These are phyloP conservation scores for Dendrostoma leiphaemia DNA, from an alignment of 2,329 filamentous ascomycete genomes.

Conservation along the genomic window DNA sequence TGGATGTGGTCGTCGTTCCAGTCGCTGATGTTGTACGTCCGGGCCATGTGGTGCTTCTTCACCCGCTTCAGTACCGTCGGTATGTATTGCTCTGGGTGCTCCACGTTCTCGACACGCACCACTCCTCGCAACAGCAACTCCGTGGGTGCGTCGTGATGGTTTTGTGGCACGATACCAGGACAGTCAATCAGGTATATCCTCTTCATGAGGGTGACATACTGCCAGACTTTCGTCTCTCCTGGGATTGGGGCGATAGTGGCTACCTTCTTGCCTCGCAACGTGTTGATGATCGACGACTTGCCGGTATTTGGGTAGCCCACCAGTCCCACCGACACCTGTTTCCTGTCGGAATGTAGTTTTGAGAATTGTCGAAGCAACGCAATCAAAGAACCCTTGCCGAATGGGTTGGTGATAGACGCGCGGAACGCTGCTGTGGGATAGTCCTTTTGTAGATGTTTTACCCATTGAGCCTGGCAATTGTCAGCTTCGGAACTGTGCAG, in stretches of 20 bases:
- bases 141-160: slow-evolving; percentile 75
- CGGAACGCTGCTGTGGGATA: slow-evolving; percentile 95
- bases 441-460: slow-evolving; percentile 81
- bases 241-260: slow-evolving; percentile 92
- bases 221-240: slow-evolving; percentile 97
- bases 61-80: slow-evolving; percentile 76
- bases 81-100: slow-evolving; percentile 95
- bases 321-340: slow-evolving; percentile 90
- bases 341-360: slow-evolving; percentile 81
- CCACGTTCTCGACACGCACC: slow-evolving; percentile 91
- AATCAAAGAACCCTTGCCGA: slow-evolving; percentile 93
- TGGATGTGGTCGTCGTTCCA: slow-evolving; percentile 75
- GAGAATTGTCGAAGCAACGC: slow-evolving; percentile 91
- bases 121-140: slow-evolving; percentile 90
- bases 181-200: slow-evolving; percentile 93
- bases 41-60: slow-evolving; percentile 83
- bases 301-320: slow-evolving; percentile 88
- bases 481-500: slow-evolving; percentile 26
- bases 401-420: slow-evolving; percentile 90
- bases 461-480: slow-evolving; percentile 78
- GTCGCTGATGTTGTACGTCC: slow-evolving; percentile 85
- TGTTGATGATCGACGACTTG: slow-evolving; percentile 97
- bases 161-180: slow-evolving; percentile 92
- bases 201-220: slow-evolving; percentile 80
- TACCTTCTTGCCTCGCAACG: slow-evolving; percentile 88